Percentiles rank a stretch among this genome's conserved stretches.
phyloP scores from a whole-genome alignment of 441 rosid genomes.

The Euphorbia schlechtendalii region DNA sequence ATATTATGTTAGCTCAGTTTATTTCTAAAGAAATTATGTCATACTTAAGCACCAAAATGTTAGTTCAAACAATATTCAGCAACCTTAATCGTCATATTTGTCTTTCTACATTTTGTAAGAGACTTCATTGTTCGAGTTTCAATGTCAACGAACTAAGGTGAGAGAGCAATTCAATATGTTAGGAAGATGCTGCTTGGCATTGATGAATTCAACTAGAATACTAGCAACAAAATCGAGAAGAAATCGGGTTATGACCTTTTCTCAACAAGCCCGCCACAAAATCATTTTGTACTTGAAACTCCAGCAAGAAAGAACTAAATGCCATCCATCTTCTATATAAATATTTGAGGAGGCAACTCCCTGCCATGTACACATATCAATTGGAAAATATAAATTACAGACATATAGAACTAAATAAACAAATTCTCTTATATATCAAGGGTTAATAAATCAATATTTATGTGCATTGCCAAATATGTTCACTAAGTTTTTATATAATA shows the following conservation, averaged over 20 bases:
- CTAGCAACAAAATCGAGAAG: background rate
- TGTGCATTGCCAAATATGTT: too few relatives aligned
- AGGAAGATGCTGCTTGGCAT: background rate
- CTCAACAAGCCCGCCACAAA: background rate
- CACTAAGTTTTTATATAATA: too few relatives aligned
- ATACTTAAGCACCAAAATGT: too few relatives aligned
- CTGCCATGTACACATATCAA: conserved; percentile 38
- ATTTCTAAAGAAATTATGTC: too few relatives aligned
- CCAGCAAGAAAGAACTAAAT: conserved; percentile 15
- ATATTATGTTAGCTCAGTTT: too few relatives aligned
- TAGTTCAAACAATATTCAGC: too few relatives aligned
- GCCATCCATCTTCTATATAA: conserved; percentile 39
- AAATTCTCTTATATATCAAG: too few relatives aligned
- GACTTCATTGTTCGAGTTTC: background rate
- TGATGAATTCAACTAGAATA: too few relatives aligned
- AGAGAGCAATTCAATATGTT: background rate
- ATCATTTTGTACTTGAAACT: background rate
- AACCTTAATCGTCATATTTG: too few relatives aligned
- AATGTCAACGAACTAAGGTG: background rate
- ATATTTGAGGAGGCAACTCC: conserved; percentile 46
- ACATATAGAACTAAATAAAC: too few relatives aligned
- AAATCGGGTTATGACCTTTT: conserved; percentile 9
- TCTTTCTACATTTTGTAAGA: background rate
- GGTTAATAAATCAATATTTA: too few relatives aligned
- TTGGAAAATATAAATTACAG: conserved; percentile 1